phyloP scores from a whole-genome alignment of 176 grass and related monocot species.

The Cenchrus purpureus region DNA sequence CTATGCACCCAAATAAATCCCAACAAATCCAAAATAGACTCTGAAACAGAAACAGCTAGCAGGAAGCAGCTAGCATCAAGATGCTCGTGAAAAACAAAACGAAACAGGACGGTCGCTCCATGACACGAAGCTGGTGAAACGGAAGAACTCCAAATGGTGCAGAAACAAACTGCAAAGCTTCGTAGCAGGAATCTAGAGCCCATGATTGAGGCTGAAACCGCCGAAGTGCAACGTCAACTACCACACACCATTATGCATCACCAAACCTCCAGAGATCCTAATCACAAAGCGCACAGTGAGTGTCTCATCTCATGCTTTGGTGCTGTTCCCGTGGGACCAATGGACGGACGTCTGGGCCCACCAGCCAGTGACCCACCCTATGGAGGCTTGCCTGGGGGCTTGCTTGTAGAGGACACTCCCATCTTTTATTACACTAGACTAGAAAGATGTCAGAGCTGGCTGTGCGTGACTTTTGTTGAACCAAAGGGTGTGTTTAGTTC shows the following conservation, averaged over 20 bases:
- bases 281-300: background rate
- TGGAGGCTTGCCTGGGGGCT: background rate
- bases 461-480: background rate
- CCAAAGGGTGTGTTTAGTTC: background rate
- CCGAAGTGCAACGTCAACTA: conserved; percentile 9
- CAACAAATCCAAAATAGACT: background rate
- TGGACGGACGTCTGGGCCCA: background rate
- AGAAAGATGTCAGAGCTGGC: background rate
- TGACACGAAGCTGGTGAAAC: conserved; percentile 15
- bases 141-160: background rate
- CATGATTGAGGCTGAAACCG: conserved; percentile 26
- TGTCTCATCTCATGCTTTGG: background rate
- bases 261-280: conserved; percentile 7
- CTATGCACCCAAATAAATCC: background rate
- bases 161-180: background rate
- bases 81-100: conserved; percentile 2
- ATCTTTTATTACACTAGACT: background rate
- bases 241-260: conserved; percentile 25
- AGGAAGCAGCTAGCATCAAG: background rate
- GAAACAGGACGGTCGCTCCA: background rate
- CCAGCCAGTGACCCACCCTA: background rate
- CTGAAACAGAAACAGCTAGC: background rate
- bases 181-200: conserved; percentile 47
- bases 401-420: background rate
- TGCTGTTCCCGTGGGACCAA: background rate